Percentiles rank a stretch among this genome's conserved stretches.
Conservation (phyloP, 345 rosid species). For the Eucalyptus lansdowneana region DNA sequence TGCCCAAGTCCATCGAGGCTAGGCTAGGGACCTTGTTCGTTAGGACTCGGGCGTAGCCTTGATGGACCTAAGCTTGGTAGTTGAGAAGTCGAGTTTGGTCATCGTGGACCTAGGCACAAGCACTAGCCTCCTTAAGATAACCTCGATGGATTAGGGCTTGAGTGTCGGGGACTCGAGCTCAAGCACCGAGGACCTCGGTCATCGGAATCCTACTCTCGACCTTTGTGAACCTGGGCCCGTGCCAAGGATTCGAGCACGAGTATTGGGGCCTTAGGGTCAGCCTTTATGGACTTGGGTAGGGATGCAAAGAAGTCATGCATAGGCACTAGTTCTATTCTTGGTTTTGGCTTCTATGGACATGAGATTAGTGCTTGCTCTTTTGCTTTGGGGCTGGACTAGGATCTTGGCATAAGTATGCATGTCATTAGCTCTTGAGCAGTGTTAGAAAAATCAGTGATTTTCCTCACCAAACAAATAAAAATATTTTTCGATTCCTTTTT, state of each 20-base stretch:
- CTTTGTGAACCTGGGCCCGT: background rate
- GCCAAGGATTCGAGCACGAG: accelerated
- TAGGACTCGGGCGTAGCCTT: accelerated
- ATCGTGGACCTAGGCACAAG: accelerated
- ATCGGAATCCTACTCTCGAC: accelerated
- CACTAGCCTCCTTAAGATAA: background rate
- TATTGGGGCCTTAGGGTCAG: accelerated
- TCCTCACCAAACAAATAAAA: no score
- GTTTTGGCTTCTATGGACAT: background rate
- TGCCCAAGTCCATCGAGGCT: background rate
- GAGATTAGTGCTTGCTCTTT: background rate
- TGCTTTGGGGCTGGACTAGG: background rate
- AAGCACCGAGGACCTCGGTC: background rate
- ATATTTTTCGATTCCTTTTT: no score
- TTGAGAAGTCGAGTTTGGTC: accelerated
- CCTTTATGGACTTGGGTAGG: background rate
- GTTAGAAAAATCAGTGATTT: no score
- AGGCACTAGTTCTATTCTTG: accelerated
- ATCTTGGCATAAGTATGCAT: no score
- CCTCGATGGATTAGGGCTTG: background rate
- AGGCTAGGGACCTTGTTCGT: accelerated
- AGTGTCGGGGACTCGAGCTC: accelerated
- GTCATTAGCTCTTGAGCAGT: no score
- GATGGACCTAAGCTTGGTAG: background rate
- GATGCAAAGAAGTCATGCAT: background rate